A percentile compares a stretch with the other conserved stretches of the same genome.
phyloP scores from a whole-genome alignment of 805 yeast species.

The Candida maesae region DNA sequence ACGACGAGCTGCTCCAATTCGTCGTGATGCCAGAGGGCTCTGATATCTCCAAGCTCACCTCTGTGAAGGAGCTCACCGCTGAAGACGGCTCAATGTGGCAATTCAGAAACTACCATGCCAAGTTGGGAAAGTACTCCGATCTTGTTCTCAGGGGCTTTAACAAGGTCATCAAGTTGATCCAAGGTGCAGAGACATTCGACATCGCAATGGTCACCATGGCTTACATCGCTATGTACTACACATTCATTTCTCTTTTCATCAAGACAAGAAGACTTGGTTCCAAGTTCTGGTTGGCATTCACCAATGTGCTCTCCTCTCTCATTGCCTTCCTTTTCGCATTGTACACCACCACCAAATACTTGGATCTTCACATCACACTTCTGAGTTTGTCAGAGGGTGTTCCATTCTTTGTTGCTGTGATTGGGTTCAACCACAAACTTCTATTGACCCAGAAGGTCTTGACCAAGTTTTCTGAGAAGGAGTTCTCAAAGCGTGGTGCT shows the following conservation, averaged over 20 bases:
- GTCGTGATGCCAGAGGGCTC: conserved; percentile 29
- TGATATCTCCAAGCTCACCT: conserved; percentile 11
- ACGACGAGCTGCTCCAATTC: conserved; percentile 41
- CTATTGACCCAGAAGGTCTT: conserved; percentile 61
- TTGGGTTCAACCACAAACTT: conserved; percentile 88
- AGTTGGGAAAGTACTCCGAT: conserved; percentile 53
- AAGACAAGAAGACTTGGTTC: conserved; percentile 80
- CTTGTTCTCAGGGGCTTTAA: conserved; percentile 39
- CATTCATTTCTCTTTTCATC: conserved; percentile 66
- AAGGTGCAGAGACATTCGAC: conserved; percentile 83
- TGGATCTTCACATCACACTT: conserved; percentile 62
- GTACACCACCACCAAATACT: conserved; percentile 51
- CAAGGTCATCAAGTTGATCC: conserved; percentile 43
- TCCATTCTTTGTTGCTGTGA: conserved; percentile 87
- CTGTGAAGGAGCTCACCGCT: conserved; percentile 18
- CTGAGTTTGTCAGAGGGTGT: conserved; percentile 82
- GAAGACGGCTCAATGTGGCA: conserved; percentile 55
- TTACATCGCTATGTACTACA: conserved; percentile 83
- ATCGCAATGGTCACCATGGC: conserved; percentile 75
- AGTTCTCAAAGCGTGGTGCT: conserved; percentile 31
- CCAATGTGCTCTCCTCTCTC: conserved; percentile 72
- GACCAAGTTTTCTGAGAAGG: conserved; percentile 25
- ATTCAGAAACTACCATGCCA: conserved; percentile 49
- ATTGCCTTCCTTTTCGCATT: conserved; percentile 83
- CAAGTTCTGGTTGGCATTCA: conserved; percentile 79